Base-by-base conservation (phyloP, 192 early-diverging fungal genomes). In the Neocallimastix lanati region DNA sequence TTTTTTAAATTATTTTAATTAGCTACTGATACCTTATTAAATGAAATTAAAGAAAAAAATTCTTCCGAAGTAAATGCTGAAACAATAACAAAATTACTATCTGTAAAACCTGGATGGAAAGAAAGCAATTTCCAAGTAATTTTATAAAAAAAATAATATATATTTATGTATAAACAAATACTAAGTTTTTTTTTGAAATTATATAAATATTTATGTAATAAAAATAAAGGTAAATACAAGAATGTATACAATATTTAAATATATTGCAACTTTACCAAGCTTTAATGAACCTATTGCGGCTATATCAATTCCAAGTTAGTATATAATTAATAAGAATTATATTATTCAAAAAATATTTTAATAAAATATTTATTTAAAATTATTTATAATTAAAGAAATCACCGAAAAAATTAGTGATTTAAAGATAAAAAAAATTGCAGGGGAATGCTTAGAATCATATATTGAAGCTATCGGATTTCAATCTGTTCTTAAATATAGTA, bases 341-440 rank as follows among this genome's bases (percentile, higher is more conserved):
- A n/a, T n/a, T n/a, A n/a, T n/a, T n/a, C n/a, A n/a, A n/a, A n/a
- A n/a, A n/a, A n/a, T n/a, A n/a, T n/a, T n/a, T n/a, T n/a, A n/a
- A n/a, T n/a, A n/a, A n/a, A n/a, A n/a, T n/a, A n/a, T n/a, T n/a
- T n/a, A n/a, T n/a, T n/a, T n/a, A n/a, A n/a, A n/a, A n/a, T n/a
- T n/a, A n/a, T n/a, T n/a, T n/a, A n/a, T n/a, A n/a, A n/a, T n/a
- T 33, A 27, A 80, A 90, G 90, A 90, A 12, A 85, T 96, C 37
- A 92, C 90, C 1, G 97, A 98, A 82, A 98, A 97, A 84, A 88
- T 99, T 21, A 94, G 96, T 25, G 97, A 99, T 80, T 93, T 95
- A 80, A 99, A 99, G 83, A 86, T 97, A 28, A 97, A 96, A 81
- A 93, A 92, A 29, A 85, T 89, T 0, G 93, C 95, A 0, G 92